These are phyloP conservation scores for Monosporozyma unispora DNA, from an alignment of 805 yeast species.

Conservation along the genomic window DNA sequence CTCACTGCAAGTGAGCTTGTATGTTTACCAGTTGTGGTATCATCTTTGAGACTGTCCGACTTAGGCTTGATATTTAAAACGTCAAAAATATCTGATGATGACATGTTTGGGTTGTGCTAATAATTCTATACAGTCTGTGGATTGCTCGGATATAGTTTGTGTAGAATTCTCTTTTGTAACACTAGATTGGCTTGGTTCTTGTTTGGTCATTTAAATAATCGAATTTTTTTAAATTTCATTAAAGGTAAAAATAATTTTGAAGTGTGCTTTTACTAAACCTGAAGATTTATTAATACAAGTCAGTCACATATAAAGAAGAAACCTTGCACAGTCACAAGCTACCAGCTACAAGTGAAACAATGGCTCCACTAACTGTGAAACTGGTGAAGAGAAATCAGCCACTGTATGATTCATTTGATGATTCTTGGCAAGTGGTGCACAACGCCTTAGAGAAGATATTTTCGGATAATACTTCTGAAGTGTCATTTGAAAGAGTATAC, in stretches of 20 bases:
- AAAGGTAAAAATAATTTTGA: not conserved
- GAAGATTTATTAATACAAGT: no score
- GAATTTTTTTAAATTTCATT: no score
- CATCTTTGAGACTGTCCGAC: conserved; percentile 16
- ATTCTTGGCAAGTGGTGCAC: conserved; percentile 56
- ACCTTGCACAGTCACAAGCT: no score
- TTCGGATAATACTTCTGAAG: conserved; percentile 56
- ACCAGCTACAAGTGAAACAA: no score
- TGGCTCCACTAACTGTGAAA: not conserved
- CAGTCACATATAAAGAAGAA: no score
- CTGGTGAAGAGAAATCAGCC: not conserved
- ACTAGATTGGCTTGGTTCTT: not conserved
- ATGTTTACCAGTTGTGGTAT: conserved; percentile 14
- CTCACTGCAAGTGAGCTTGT: conserved; percentile 4
- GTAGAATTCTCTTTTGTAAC: not conserved
- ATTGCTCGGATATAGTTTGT: not conserved
- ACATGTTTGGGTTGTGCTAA: conserved; percentile 17
- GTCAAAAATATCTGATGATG: conserved; percentile 62
- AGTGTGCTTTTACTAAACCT: not conserved
- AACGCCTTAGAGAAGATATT: conserved; percentile 67
- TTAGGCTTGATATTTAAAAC: conserved; percentile 57
- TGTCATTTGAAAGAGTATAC: conserved; percentile 78
- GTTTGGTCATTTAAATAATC: no score
- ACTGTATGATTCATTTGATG: conserved; percentile 8
- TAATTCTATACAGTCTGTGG: not conserved